A percentile compares a stretch with the other conserved stretches of the same genome.
These are phyloP conservation scores for Omphalotus guepiniiformis DNA, from an alignment of 768 basidiomycete species.

Conservation along the genomic window DNA sequence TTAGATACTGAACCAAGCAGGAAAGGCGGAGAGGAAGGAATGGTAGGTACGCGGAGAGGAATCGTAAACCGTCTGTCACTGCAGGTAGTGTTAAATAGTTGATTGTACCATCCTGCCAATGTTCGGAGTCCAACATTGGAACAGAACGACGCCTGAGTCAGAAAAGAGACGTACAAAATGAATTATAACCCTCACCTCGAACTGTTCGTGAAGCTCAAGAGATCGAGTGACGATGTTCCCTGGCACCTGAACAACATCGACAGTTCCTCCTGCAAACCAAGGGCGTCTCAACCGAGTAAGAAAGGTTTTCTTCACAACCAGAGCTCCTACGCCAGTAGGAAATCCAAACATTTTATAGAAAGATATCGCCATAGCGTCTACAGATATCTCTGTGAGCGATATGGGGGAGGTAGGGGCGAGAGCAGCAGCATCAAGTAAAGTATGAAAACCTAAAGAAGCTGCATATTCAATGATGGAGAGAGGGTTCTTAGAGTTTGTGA, in stretches of 20 bases:
- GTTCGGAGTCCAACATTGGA: too few species aligned
- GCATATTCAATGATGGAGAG: conserved; percentile 65
- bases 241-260: conserved; percentile 80
- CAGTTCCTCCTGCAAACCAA: conserved; percentile 84
- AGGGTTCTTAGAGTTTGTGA: conserved; percentile 70
- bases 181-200: too few species aligned
- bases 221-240: conserved; percentile 68
- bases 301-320: conserved; percentile 73
- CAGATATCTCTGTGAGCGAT: conserved; percentile 58
- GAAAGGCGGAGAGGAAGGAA: conserved; percentile 75
- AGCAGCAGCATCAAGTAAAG: conserved; percentile 79
- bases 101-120: conserved; percentile 82
- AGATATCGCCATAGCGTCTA: conserved; percentile 80
- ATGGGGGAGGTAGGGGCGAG: conserved; percentile 69
- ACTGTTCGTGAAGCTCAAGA: too few species aligned
- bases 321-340: conserved; percentile 79
- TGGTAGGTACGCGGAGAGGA: conserved; percentile 74
- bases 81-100: conserved; percentile 76
- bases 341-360: conserved; percentile 93
- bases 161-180: not conserved
- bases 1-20: conserved; percentile 60
- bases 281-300: conserved; percentile 55
- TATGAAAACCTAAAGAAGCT: conserved; percentile 63
- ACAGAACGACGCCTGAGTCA: not conserved
- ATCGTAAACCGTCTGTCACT: conserved; percentile 74